Base-by-base conservation (phyloP, 345 rosid genomes). In the Sonneratia caseolaris region DNA sequence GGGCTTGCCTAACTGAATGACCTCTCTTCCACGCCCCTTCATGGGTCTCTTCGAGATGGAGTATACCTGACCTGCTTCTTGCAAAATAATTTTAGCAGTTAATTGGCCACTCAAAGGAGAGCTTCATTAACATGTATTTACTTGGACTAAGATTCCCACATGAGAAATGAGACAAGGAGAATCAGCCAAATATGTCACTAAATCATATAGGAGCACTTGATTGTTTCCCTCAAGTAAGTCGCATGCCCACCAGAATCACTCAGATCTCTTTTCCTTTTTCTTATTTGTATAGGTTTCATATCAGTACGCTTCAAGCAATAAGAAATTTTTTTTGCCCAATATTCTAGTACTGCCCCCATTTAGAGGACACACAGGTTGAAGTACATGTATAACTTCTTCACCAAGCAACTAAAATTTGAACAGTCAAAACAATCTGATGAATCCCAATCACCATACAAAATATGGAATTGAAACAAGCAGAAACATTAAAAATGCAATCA, bases 1-100 rank as follows among this genome's bases (percentile, higher is more conserved):
- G 36, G 97, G 93, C 42, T 86, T 79, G 70, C 99, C 99, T 38
- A 95, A 74, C 55, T 95, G 99, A 79, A 95, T 92, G 84, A 83
- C 86, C 91, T 92, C 99, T 57, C 97, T 88, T 49, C 99, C 99
- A 76, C 80, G 99, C 76, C 98, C 99, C 79, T 82, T 90, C 78
- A 78, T 84, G 51, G 97, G 99, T 74, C 92, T 83, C 82, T 86
- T 92, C 27, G 86, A 81, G 62, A 72, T 77, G 74, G 88, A 79
- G 82, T 86, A 95, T 53, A 91, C 81, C 56, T 84, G 96, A 77
- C 94, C 99, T 92, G 90, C 74, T 77, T 83, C 75, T 66, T 37
- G 67, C 27, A 27, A 13, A 48, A 67, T 51, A 71, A 71, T 40
- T 55, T 51, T 47, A 19, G 10, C 48, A 16, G 53, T 72, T 65